Percentiles rank a stretch among this genome's conserved stretches.
These are phyloP conservation scores for Lactarius sanguifluus DNA, from an alignment of 768 basidiomycete species.

Conservation along the genomic window DNA sequence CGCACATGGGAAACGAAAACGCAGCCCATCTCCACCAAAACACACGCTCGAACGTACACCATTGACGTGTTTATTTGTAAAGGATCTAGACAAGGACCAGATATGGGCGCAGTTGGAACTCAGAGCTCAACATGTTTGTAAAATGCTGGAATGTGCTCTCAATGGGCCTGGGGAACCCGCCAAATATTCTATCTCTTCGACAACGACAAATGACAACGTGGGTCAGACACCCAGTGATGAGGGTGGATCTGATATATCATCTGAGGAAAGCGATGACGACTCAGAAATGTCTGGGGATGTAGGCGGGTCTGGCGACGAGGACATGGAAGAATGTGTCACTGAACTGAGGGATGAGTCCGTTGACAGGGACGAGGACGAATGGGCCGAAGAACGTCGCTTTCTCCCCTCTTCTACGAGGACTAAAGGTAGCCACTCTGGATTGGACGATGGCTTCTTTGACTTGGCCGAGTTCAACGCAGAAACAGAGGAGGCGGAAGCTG, in stretches of 20 bases:
- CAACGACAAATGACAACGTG: conserved; percentile 29
- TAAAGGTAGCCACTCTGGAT: conserved; percentile 42
- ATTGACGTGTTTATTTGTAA: conserved; percentile 66
- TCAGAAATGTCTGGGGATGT: conserved; percentile 37
- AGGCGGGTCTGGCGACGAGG: conserved; percentile 31
- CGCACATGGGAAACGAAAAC: conserved; percentile 45
- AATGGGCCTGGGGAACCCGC: conserved; percentile 46
- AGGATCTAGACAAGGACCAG: conserved; percentile 79
- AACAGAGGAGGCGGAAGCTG: conserved; percentile 75
- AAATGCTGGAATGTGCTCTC: conserved; percentile 63
- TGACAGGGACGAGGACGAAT: conserved; percentile 27
- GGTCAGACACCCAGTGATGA: conserved; percentile 36
- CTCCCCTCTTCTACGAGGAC: conserved; percentile 27
- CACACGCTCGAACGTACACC: conserved; percentile 60
- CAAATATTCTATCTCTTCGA: conserved; percentile 36
- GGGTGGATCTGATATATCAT: conserved; percentile 28
- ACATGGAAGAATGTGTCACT: conserved; percentile 34
- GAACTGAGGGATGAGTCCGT: conserved; percentile 24
- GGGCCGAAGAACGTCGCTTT: background rate
- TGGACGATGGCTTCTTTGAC: conserved; percentile 92
- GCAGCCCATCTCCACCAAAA: conserved; percentile 38
- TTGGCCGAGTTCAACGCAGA: conserved; percentile 85
- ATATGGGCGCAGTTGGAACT: conserved; percentile 95
- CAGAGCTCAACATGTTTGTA: conserved; percentile 65
- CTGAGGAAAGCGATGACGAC: conserved; percentile 27